phyloP scores from a whole-genome alignment of 2,329 filamentous ascomycete genomes.

The Colletotrichum simmondsii region DNA sequence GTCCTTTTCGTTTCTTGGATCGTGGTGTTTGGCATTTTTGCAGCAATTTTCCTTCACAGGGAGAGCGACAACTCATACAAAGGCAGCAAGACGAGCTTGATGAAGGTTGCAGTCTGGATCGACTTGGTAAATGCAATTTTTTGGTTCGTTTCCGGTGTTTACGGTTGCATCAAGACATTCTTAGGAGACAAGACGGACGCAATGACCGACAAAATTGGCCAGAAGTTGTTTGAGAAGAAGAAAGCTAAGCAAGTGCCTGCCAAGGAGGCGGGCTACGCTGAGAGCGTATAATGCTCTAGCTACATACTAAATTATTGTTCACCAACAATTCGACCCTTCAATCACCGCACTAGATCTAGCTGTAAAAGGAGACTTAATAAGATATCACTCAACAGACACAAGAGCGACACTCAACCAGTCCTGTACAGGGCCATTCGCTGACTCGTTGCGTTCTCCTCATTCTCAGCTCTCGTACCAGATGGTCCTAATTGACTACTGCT shows the following conservation, averaged over 20 bases:
- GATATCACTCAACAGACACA: background rate
- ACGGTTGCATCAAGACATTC: slow-evolving; percentile 53
- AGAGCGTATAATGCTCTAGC: slow-evolving; percentile 40
- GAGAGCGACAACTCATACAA: slow-evolving; percentile 62
- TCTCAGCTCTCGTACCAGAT: too few species aligned
- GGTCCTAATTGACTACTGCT: background rate
- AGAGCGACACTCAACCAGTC: background rate
- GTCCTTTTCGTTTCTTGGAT: slow-evolving; percentile 65
- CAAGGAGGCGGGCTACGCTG: slow-evolving; percentile 42
- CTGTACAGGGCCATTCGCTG: background rate
- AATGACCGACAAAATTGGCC: slow-evolving; percentile 48
- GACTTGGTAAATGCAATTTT: slow-evolving; percentile 75
- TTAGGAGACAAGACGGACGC: slow-evolving; percentile 53
- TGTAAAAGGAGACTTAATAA: background rate
- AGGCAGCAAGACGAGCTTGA: slow-evolving; percentile 55
- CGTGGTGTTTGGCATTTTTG: slow-evolving; percentile 78
- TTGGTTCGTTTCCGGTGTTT: slow-evolving; percentile 65
- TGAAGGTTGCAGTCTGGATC: slow-evolving; percentile 80
- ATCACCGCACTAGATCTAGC: background rate
- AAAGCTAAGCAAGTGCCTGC: slow-evolving; percentile 39
- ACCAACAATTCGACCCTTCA: background rate
- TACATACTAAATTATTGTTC: background rate
- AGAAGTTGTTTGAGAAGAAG: slow-evolving; percentile 51
- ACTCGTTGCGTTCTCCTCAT: too few species aligned
- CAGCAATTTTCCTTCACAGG: slow-evolving; percentile 73